Evolutionary conservation across 75 land plant genomes (phyloP), one percentile per base, ranked within the genome.

Genomic region (Cupressus sempervirens): DNA sequence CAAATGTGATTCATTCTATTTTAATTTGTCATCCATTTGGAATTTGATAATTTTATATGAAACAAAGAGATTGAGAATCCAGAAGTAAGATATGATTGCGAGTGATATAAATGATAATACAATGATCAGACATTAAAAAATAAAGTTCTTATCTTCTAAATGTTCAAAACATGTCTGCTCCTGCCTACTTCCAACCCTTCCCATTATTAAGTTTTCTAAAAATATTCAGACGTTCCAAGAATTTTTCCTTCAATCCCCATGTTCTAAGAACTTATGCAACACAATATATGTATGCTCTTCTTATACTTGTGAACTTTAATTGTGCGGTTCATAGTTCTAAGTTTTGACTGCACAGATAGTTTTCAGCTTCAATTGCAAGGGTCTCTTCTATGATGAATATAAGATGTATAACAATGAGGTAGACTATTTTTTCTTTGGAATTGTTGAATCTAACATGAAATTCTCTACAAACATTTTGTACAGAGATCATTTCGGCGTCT

Each of bases 401-500:
- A 30, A n/a, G n/a, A 23, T 72, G 35, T 72, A 13, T 72, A 30
- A 30, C 32, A 72, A 32, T 32, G 74, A 72, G 11, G 32, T 72
- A 72, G 11, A 29, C 32, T 72, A 13, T 10, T 72, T 70, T 65
- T 72, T 32, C 35, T 32, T 72, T 72, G 15, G 4, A 32, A 32
- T 30, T 2, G 12, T 32, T 3, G 32, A 72, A 72, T 10, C 35
- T 72, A 3, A 72, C 74, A 72, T 79, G 32, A 43, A 62, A 79
- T 26, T 79, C 12, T n/a, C 10, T n/a, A n/a, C 10, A 3, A 23
- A 45, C 73, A 14, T 65, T 81, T 38, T 35, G 13, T 86, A 82
- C 91, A 96, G 98, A 93, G 86, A 92, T 86, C 96, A 20, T 97
- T 95, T 84, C 92, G 92, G 86, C 92, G 88, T 75, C 91, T 97